Evolutionary conservation across 2,329 filamentous ascomycete genomes (phyloP), one percentile per base, ranked within the genome.

Genomic region (Apiospora malaysiana): DNA sequence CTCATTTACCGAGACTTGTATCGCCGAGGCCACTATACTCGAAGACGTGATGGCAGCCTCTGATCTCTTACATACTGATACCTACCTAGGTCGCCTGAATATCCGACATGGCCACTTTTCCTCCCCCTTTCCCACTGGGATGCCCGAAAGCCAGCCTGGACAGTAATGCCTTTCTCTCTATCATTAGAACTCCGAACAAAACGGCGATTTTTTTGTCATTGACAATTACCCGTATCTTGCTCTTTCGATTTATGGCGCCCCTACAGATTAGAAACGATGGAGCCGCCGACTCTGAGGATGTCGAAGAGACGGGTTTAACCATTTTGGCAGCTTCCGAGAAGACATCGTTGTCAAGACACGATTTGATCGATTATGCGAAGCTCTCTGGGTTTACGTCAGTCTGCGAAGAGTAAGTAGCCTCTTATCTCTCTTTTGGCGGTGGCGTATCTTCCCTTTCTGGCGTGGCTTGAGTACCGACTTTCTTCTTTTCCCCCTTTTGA

Each of bases 281-380:
- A 32, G 16, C 56, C n/a, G 67, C 25, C 14, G 37, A 23, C n/a
- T 2, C 9, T 32, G 21, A 68, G 21, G n/a, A 23, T 12, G 5
- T 4, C 32, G 21, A 68, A 10, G n/a, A 56, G 37, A n/a, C 12
- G n/a, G 65, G 14, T 21, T 27, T 25, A 5, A 0, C 40, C n/a
- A 42, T 16, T 59, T n/a, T 27, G 18, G 18, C 6, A 8, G 27
- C 27, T 27, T 7, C 66, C 43, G 16, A n/a, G 32, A 27, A 27
- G 25, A 18, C 32, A 9, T n/a, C 12, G 32, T 18, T 63, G 32
- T 40, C 32, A 18, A 63, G 56, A 32, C 56, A 9, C 32, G 18
- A 63, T 9, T 40, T 63, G 56, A 27, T 68, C 67, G 67, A 68
- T 40, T 68, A 68, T 40, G n/a, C 18, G 18, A 40, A 37, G 10